phyloP scores from a whole-genome alignment of 495 filamentous ascomycete genomes.

The Aspergillus nanangensis region DNA sequence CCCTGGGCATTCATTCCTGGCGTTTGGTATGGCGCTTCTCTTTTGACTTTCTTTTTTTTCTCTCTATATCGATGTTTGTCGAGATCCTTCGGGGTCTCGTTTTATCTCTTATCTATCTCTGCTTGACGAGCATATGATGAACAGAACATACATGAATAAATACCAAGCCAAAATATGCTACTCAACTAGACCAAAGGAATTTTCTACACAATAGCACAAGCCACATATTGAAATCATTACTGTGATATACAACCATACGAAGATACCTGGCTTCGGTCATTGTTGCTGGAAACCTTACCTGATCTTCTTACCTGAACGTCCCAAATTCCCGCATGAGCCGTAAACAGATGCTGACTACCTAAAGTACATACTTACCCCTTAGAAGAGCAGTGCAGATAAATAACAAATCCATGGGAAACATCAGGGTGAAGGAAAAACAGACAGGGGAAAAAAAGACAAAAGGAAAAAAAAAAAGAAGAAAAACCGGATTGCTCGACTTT shows the following conservation, averaged over 20 bases:
- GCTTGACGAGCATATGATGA: conserved; percentile 35
- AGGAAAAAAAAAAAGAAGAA: conserved; percentile 20
- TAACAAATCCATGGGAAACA: conserved; percentile 9
- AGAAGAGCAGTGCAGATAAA: conserved; percentile 8
- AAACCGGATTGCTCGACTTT: background rate
- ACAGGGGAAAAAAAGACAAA: conserved; percentile 15
- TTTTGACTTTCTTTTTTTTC: conserved; percentile 15
- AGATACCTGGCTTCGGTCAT: conserved; percentile 31
- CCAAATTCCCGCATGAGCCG: conserved; percentile 13
- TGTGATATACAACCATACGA: conserved; percentile 25
- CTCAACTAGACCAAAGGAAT: too few relatives aligned
- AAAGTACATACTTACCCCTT: conserved; percentile 50
- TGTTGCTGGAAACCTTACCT: conserved; percentile 55
- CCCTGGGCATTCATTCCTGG: conserved; percentile 27
- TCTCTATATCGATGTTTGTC: conserved; percentile 14
- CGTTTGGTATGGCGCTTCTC: conserved; percentile 37
- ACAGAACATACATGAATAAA: conserved; percentile 27
- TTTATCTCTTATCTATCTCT: conserved; percentile 21
- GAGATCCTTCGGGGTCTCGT: background rate
- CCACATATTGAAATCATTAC: conserved; percentile 14
- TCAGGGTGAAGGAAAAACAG: conserved; percentile 17
- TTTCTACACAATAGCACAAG: conserved; percentile 3
- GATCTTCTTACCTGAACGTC: conserved; percentile 60
- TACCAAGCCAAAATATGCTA: too few relatives aligned
- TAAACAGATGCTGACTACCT: conserved; percentile 24